A percentile compares a stretch with the other conserved stretches of the same genome.
These are phyloP conservation scores for Penicillium canescens DNA, from an alignment of 495 filamentous ascomycete genomes.

Conservation along the genomic window DNA sequence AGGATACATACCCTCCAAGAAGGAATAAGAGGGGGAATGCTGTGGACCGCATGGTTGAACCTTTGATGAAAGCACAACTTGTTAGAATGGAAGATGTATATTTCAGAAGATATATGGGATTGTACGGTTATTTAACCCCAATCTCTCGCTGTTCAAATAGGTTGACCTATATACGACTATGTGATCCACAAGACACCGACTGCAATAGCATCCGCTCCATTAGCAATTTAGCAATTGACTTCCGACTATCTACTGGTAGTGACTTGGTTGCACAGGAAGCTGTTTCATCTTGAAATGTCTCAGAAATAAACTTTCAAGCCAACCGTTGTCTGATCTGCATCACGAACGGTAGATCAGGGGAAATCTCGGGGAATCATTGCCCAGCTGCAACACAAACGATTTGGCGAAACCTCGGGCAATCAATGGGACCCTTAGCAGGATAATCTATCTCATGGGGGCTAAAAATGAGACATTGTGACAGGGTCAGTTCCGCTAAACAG, in stretches of 20 bases:
- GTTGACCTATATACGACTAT: no score
- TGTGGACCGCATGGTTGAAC: background rate
- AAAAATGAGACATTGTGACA: slow-evolving; percentile 4
- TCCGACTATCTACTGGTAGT: background rate
- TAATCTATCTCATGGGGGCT: background rate
- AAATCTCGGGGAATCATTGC: slow-evolving; percentile 3
- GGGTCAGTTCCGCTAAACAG: background rate
- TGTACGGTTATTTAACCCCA: no score
- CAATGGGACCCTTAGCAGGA: background rate
- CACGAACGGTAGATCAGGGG: slow-evolving; percentile 1
- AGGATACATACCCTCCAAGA: background rate
- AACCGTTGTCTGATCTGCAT: background rate
- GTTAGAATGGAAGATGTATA: no score
- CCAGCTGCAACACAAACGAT: background rate
- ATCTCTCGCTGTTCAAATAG: background rate
- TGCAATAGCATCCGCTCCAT: no score
- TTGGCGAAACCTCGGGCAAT: background rate
- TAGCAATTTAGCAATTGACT: no score
- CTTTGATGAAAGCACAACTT: no score
- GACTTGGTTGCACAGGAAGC: background rate
- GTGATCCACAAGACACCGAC: no score
- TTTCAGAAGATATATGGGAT: no score
- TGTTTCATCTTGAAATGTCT: background rate
- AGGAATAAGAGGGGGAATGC: background rate
- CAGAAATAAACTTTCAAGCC: background rate